phyloP scores from a whole-genome alignment of 257 asterid species.

The Solanum pinnatisectum region DNA sequence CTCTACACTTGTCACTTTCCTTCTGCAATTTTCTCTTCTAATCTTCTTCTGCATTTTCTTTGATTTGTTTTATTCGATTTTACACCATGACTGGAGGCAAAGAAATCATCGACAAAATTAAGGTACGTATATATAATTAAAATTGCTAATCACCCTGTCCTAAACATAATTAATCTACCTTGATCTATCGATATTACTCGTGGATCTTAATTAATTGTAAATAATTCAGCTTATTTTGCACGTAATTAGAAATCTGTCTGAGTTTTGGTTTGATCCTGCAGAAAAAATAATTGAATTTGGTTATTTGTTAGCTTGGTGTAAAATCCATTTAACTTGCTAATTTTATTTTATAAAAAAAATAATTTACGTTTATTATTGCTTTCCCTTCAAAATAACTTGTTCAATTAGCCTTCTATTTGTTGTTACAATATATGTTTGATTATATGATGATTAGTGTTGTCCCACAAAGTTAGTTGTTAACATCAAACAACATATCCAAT shows the following conservation, averaged over 20 bases:
- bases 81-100: conserved; percentile 33
- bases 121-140: conserved; percentile 26
- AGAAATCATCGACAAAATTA: conserved; percentile 51
- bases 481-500: neutral
- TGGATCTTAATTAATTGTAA: neutral
- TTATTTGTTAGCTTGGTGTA: neutral
- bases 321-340: neutral
- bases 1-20: conserved; percentile 3
- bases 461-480: neutral
- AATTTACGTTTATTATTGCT: neutral
- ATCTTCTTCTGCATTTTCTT: neutral
- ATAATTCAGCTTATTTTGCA: neutral
- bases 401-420: neutral
- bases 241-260: neutral
- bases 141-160: neutral
- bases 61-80: neutral
- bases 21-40: neutral
- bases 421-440: neutral
- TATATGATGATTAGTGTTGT: neutral
- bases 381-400: neutral
- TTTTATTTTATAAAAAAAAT: too few species aligned
- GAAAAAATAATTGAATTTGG: neutral
- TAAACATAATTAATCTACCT: neutral
- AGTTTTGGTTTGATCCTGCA: neutral
- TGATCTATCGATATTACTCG: neutral